A percentile compares a stretch with the other conserved stretches of the same genome.
Conservation (phyloP, 2,329 filamentous ascomycete species). For the Cercospora nicotianae region DNA sequence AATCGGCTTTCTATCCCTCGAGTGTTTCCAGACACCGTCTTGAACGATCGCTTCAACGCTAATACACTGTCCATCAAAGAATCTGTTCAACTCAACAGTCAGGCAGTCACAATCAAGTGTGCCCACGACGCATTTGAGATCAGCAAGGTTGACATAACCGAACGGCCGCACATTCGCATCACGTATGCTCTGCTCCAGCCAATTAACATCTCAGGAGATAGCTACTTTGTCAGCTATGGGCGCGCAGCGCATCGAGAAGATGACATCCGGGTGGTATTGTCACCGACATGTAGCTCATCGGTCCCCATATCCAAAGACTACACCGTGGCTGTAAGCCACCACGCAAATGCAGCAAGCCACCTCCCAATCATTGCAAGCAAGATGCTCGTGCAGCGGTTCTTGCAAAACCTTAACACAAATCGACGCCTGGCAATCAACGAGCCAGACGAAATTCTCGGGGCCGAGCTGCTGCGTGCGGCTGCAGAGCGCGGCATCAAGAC, state of each 20-base stretch:
- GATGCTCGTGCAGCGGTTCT: constrained; percentile 13
- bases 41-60: constrained; percentile 9
- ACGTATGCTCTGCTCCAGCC: constrained; percentile 11
- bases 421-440: constrained; percentile 14
- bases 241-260: neutral
- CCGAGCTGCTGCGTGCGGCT: constrained; percentile 7
- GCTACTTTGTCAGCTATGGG: constrained; percentile 15
- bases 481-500: constrained; percentile 6
- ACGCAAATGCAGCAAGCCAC: constrained; percentile 5
- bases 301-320: neutral
- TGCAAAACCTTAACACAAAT: constrained; percentile 4
- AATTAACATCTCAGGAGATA: constrained; percentile 10
- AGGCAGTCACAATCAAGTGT: constrained; percentile 11
- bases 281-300: constrained; percentile 13
- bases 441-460: constrained; percentile 10
- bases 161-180: constrained; percentile 5
- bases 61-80: constrained; percentile 1
- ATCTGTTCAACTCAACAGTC: constrained; percentile 3
- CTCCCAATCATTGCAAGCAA: constrained; percentile 13
- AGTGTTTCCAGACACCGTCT: neutral
- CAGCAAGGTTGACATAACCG: neutral
- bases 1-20: neutral
- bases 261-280: constrained; percentile 8
- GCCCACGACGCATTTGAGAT: constrained; percentile 12
- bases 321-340: constrained; percentile 6